phyloP scores from a whole-genome alignment of 352 stramenopile species.

The Phytopythium kandeliae region DNA sequence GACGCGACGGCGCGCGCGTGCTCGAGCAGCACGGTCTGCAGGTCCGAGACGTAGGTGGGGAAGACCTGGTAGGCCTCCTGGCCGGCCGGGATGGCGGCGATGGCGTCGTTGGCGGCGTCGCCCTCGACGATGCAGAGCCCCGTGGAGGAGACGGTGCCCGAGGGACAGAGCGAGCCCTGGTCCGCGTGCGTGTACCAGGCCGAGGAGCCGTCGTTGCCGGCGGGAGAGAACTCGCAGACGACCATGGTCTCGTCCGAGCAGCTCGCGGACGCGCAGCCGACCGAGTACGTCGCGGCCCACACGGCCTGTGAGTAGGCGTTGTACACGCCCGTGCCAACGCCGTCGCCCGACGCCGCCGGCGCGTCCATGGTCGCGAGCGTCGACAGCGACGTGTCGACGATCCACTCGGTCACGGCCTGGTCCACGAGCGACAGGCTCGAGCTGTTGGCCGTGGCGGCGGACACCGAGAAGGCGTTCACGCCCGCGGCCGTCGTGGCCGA shows the following conservation, averaged over 20 bases:
- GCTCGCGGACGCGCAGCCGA: constrained; percentile 51
- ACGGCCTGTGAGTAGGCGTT: constrained; percentile 75
- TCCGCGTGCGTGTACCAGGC: constrained; percentile 60
- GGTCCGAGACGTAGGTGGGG: constrained; percentile 39
- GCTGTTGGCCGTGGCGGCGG: constrained; percentile 21
- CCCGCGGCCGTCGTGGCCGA: constrained; percentile 22
- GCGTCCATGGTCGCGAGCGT: constrained; percentile 38
- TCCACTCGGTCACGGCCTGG: constrained; percentile 51
- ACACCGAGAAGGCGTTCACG: constrained; percentile 43
- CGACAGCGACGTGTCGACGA: constrained; percentile 41
- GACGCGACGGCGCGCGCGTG: constrained; percentile 20
- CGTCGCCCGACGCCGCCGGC: constrained; percentile 31
- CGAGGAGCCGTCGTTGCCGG: constrained; percentile 41
- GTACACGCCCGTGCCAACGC: constrained; percentile 51
- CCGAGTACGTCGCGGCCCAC: constrained; percentile 51
- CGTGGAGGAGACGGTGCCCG: constrained; percentile 29
- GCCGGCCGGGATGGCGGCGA: constrained; percentile 45
- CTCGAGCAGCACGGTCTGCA: constrained; percentile 45
- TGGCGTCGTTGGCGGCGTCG: constrained; percentile 39
- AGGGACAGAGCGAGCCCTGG: constrained; percentile 39
- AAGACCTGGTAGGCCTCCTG: constrained; percentile 59
- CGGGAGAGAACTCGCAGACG: constrained; percentile 56
- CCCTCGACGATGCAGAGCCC: constrained; percentile 50
- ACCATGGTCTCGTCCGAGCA: constrained; percentile 37
- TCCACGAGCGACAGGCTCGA: constrained; percentile 30